Conservation (phyloP, 2,329 filamentous ascomycete genomes). For the Fusarium nisikadoi region DNA sequence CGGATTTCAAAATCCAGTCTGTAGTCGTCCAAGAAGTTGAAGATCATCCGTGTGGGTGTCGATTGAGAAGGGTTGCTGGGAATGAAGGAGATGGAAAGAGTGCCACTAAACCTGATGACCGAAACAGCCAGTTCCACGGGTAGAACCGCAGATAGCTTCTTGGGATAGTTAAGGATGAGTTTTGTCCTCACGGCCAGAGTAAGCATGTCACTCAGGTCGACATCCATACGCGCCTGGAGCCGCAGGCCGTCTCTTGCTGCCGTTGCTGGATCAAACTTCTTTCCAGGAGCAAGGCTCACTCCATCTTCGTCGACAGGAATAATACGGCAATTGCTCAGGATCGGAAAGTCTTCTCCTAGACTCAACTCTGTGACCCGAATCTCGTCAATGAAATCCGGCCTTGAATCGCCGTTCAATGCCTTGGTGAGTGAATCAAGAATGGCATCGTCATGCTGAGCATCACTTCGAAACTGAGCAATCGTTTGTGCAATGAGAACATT, state of each 20-base stretch:
- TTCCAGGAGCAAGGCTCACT: constrained; percentile 62
- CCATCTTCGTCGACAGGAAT: constrained; percentile 90
- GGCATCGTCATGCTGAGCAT: constrained; percentile 90
- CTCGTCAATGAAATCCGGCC: constrained; percentile 92
- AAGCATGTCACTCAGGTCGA: constrained; percentile 95
- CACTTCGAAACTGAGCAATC: constrained; percentile 92
- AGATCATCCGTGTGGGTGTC: constrained; percentile 84
- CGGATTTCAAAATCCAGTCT: constrained; percentile 84
- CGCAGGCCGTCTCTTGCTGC: constrained; percentile 73
- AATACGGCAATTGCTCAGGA: constrained; percentile 97
- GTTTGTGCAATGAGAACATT: constrained; percentile 97
- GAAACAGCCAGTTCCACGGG: constrained; percentile 93
- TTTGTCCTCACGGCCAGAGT: constrained; percentile 96
- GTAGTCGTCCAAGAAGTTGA: constrained; percentile 93
- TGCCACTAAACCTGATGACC: constrained; percentile 94
- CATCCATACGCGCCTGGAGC: constrained; percentile 94
- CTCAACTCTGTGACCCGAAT: constrained; percentile 95
- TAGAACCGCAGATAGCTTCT: constrained; percentile 85
- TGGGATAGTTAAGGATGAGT: constrained; percentile 92
- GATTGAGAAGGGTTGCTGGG: constrained; percentile 73
- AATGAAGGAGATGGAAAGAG: constrained; percentile 91
- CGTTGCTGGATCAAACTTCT: constrained; percentile 62
- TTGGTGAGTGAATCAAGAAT: constrained; percentile 87
- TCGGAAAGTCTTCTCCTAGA: constrained; percentile 95
- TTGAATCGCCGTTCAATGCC: constrained; percentile 84